A percentile compares a stretch with the other conserved stretches of the same genome.
Conservation (phyloP, 176 grass and related monocot genomes). For the Raddia guianensis region DNA sequence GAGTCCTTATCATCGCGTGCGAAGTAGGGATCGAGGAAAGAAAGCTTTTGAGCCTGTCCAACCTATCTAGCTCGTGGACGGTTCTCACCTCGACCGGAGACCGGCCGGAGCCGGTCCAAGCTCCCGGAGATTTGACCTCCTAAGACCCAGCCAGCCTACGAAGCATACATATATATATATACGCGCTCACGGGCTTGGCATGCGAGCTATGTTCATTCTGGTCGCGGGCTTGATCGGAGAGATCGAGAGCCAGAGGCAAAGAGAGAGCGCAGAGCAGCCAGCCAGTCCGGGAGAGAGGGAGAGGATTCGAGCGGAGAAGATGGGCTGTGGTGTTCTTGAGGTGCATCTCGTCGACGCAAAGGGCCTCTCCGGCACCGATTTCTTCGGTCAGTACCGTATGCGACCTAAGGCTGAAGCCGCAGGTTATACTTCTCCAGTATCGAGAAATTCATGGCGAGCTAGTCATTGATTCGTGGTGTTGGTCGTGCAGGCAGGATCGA, state of each 20-base stretch:
- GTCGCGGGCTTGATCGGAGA: neutral
- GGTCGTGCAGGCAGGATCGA: constrained; percentile 67
- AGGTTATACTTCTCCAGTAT: too few relatives aligned
- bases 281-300: neutral
- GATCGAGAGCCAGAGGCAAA: neutral
- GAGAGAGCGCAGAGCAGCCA: neutral
- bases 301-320: constrained; percentile 13
- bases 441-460: too few relatives aligned
- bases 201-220: neutral
- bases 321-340: constrained; percentile 73
- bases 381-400: constrained; percentile 51
- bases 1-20: neutral
- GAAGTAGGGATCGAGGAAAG: neutral
- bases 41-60: neutral
- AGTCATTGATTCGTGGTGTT: neutral
- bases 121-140: constrained; percentile 24
- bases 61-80: neutral
- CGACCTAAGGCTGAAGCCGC: neutral
- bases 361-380: constrained; percentile 65
- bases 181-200: neutral
- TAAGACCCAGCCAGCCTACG: neutral
- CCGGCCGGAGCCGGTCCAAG: constrained; percentile 14
- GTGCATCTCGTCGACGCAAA: constrained; percentile 82
- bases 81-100: constrained; percentile 6
- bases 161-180: neutral